Evolutionary conservation across 164 flowering plant species (phyloP).

Genomic region (Dillenia suffruticosa): DNA sequence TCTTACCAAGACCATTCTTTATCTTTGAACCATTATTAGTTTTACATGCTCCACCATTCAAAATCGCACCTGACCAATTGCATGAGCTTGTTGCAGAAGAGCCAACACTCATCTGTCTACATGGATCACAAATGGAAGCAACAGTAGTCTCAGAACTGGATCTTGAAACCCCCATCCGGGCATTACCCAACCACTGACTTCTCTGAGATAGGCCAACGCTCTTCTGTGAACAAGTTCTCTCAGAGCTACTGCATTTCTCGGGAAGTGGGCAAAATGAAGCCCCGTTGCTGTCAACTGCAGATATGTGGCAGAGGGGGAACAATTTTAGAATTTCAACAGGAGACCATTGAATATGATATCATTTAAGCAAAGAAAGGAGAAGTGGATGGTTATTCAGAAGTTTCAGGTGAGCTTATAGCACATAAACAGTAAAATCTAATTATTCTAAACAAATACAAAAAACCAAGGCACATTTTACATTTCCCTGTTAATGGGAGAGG

Average conservation of each 20-base stretch:
- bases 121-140: constrained; percentile 23
- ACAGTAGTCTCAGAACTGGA: constrained; percentile 42
- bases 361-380: no score
- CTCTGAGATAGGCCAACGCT: constrained; percentile 29
- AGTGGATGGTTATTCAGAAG: no score
- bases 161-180: constrained; percentile 17
- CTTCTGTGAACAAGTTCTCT: constrained; percentile 22
- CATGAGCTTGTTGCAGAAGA: constrained; percentile 44
- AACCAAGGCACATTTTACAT: no score
- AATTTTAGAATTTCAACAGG: background rate
- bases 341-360: no score
- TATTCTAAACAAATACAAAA: no score
- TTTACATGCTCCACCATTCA: constrained; percentile 15
- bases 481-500: no score
- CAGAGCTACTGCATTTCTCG: constrained; percentile 21
- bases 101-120: constrained; percentile 27
- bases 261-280: constrained; percentile 28
- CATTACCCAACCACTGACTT: constrained; percentile 22
- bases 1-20: constrained; percentile 22
- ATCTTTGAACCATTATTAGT: constrained; percentile 23
- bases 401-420: no score
- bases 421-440: no score
- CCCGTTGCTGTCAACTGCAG: constrained; percentile 36
- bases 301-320: background rate
- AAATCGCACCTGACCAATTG: constrained; percentile 31